Conservation (phyloP, 1,284 basidiomycete species). For the Trichosporon ovoides region DNA sequence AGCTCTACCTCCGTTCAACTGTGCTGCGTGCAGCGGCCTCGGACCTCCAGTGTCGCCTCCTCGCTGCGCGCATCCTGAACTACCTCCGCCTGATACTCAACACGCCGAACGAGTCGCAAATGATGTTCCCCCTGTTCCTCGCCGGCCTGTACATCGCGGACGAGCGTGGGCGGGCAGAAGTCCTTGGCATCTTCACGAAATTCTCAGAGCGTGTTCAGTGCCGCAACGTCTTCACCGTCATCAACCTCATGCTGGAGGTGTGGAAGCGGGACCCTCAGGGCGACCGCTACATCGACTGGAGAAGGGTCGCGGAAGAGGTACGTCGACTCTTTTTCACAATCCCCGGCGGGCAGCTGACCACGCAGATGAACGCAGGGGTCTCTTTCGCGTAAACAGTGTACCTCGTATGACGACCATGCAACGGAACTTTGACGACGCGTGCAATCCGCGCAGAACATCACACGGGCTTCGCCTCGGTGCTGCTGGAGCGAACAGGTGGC, state of each 20-base stretch:
- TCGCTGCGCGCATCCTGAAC: conserved; percentile 27
- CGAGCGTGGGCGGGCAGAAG: conserved; percentile 21
- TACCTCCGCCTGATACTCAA: conserved; percentile 29
- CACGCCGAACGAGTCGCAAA: conserved; percentile 33
- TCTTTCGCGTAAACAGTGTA: conserved; percentile 10
- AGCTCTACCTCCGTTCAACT: conserved; percentile 33
- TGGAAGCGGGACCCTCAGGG: conserved; percentile 32
- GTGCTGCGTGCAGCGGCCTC: conserved; percentile 24
- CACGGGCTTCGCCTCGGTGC: no score
- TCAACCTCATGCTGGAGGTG: conserved; percentile 27
- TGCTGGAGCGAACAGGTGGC: no score
- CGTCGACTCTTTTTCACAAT: not conserved
- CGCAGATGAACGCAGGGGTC: conserved; percentile 9
- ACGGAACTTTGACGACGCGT: no score
- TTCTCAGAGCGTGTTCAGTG: conserved; percentile 27
- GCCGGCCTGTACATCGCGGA: conserved; percentile 29
- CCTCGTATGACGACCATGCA: no score
- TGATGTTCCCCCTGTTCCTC: conserved; percentile 39
- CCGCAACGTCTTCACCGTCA: conserved; percentile 29
- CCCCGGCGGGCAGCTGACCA: not conserved
- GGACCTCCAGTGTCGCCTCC: conserved; percentile 28
- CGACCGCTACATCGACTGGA: conserved; percentile 29
- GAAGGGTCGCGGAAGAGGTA: conserved; percentile 21
- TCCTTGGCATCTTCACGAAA: conserved; percentile 26
- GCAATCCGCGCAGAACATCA: no score